Conservation (phyloP, 805 yeast genomes). For the Myxozyma sirexii region DNA sequence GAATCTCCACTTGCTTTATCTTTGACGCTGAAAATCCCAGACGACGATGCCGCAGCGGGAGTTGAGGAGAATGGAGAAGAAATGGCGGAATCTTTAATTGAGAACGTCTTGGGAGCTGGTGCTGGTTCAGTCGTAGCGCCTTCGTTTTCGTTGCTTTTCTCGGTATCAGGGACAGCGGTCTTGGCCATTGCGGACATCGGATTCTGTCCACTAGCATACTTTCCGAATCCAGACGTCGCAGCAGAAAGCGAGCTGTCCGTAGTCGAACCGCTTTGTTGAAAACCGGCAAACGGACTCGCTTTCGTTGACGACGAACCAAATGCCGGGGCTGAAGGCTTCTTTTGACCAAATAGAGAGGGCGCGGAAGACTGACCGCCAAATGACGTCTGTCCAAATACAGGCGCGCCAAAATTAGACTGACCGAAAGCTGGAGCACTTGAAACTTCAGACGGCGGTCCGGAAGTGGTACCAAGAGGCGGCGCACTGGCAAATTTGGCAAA, state of each 20-base stretch:
- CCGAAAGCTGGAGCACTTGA: conserved; percentile 5
- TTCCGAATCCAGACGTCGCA: neutral
- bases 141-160: neutral
- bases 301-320: neutral
- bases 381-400: neutral
- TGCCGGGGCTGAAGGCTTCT: conserved; percentile 3
- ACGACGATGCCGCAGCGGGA: no score
- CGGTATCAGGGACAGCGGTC: neutral
- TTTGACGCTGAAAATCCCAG: no score
- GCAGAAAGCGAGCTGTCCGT: neutral
- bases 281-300: neutral
- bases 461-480: conserved; percentile 5
- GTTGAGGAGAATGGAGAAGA: no score
- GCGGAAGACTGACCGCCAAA: neutral
- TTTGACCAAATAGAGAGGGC: conserved; percentile 3
- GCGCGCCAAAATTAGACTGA: conserved; percentile 1
- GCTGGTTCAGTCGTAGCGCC: neutral
- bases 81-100: neutral
- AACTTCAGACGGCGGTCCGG: neutral
- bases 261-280: neutral
- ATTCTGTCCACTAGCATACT: neutral
- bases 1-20: neutral
- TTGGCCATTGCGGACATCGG: neutral
- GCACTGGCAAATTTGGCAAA: conserved; percentile 15
- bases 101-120: neutral